Conservation (phyloP, 129 eudicot genomes). For the Oenanthe sinensis region DNA sequence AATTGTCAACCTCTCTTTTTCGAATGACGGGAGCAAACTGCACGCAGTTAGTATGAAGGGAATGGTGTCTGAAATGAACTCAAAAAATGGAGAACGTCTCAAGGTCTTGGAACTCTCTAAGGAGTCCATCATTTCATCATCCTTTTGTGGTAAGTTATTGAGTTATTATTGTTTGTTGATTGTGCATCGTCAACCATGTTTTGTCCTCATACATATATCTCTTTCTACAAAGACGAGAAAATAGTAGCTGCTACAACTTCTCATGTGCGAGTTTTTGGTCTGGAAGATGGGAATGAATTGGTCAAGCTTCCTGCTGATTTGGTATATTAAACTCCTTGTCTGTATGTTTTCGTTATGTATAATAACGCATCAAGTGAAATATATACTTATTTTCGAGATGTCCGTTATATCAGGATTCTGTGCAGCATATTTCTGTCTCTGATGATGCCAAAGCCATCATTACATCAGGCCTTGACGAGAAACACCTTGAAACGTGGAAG, state of each 20-base stretch:
- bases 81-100: constrained; percentile 41
- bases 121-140: constrained; percentile 32
- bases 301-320: constrained; percentile 32
- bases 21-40: constrained; percentile 36
- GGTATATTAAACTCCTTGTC: constrained; percentile 17
- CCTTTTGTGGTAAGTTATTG: constrained; percentile 26
- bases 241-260: constrained; percentile 34
- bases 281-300: constrained; percentile 36
- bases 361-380: not conserved
- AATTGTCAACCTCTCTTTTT: constrained; percentile 36
- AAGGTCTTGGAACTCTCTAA: constrained; percentile 35
- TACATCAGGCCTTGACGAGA: constrained; percentile 34
- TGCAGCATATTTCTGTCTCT: constrained; percentile 21
- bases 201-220: constrained; percentile 11
- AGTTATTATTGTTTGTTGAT: not conserved
- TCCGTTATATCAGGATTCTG: constrained; percentile 28
- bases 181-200: not conserved
- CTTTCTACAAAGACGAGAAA: constrained; percentile 33
- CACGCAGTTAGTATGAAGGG: constrained; percentile 30
- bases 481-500: constrained; percentile 37
- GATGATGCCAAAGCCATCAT: constrained; percentile 28
- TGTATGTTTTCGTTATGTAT: not conserved
- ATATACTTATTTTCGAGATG: not conserved
- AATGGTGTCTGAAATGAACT: constrained; percentile 32
- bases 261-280: constrained; percentile 24